Evolutionary conservation across 768 basidiomycete genomes (phyloP).

Genomic region (Mycena rosella): DNA sequence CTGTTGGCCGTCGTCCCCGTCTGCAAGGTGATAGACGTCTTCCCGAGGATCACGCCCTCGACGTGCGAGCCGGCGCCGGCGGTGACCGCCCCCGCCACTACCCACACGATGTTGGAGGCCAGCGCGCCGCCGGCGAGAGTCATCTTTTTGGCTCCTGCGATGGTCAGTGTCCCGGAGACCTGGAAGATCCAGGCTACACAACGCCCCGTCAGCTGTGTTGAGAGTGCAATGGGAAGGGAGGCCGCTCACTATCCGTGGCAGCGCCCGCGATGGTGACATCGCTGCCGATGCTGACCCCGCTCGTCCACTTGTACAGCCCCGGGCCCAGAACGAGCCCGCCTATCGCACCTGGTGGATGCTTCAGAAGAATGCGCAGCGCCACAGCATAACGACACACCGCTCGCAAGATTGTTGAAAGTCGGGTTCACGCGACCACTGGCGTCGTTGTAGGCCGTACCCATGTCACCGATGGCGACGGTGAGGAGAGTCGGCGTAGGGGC

Average conservation of each 20-base stretch:
- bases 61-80: slow-evolving; percentile 1
- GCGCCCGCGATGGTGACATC: neutral
- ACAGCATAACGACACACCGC: no score
- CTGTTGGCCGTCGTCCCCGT: neutral
- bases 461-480: slow-evolving; percentile 4
- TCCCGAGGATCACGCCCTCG: neutral
- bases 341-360: no score
- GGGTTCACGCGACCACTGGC: neutral
- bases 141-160: no score
- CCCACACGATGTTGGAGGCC: no score
- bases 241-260: slow-evolving; percentile 1
- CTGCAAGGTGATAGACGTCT: neutral
- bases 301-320: neutral
- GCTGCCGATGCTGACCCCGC: neutral
- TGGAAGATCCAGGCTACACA: no score
- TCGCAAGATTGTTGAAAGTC: no score
- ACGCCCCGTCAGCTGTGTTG: no score
- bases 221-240: neutral
- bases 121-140: no score
- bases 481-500: neutral
- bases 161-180: no score
- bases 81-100: neutral
- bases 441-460: neutral
- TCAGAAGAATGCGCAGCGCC: no score
- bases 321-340: no score